These are phyloP conservation scores for Paralagenidium karlingii DNA, from an alignment of 352 stramenopile genomes.

Conservation along the genomic window DNA sequence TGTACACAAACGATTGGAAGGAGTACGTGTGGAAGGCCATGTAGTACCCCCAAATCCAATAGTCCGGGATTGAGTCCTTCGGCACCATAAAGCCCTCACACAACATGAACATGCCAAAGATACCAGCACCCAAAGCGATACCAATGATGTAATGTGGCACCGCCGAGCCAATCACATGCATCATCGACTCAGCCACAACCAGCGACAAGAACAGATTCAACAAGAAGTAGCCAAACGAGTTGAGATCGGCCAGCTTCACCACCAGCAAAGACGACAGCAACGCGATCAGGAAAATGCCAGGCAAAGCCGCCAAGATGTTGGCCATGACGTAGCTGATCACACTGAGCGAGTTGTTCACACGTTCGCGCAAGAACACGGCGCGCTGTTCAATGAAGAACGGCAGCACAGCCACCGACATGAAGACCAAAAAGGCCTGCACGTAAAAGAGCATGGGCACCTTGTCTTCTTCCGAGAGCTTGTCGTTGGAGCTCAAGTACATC, in stretches of 20 bases:
- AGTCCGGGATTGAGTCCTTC: slow-evolving; percentile 17
- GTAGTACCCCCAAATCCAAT: slow-evolving; percentile 43
- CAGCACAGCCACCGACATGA: slow-evolving; percentile 81
- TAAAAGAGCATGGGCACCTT: slow-evolving; percentile 65
- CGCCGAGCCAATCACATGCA: slow-evolving; percentile 22
- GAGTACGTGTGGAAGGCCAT: slow-evolving; percentile 44
- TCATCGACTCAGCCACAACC: slow-evolving; percentile 28
- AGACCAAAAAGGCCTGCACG: slow-evolving; percentile 78
- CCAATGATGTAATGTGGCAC: slow-evolving; percentile 46
- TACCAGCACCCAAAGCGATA: slow-evolving; percentile 28
- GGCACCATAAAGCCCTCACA: slow-evolving; percentile 38
- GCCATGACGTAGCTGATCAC: slow-evolving; percentile 39
- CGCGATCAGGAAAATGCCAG: slow-evolving; percentile 28
- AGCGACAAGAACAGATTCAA: slow-evolving; percentile 38
- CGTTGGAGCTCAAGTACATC: slow-evolving; percentile 52
- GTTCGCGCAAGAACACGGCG: slow-evolving; percentile 52
- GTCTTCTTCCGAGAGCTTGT: slow-evolving; percentile 22
- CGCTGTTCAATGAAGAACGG: slow-evolving; percentile 79
- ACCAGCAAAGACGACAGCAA: slow-evolving; percentile 18
- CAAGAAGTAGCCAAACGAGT: slow-evolving; percentile 18
- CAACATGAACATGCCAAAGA: slow-evolving; percentile 46
- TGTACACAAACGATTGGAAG: slow-evolving; percentile 36
- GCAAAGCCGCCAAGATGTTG: slow-evolving; percentile 30
- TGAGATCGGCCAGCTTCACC: slow-evolving; percentile 14
- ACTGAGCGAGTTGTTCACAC: slow-evolving; percentile 43